Evolutionary conservation across 2,329 filamentous ascomycete species (phyloP).

Genomic region (Aspergillus sp.): DNA sequence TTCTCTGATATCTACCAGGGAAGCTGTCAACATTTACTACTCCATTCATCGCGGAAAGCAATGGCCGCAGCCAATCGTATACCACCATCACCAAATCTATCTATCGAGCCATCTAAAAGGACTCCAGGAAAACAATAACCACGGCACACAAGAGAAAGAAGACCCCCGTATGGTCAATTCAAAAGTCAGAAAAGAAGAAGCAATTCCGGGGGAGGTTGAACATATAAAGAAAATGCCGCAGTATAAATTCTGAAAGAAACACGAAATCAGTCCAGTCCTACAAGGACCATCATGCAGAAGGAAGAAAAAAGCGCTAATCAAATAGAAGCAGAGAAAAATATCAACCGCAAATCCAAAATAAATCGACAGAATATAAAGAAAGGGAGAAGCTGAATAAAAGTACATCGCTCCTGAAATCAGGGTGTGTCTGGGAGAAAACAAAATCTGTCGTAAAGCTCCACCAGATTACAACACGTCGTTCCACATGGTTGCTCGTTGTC

Average conservation of each 20-base stretch:
- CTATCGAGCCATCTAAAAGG: neutral
- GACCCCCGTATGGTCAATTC: neutral
- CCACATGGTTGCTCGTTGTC: constrained; percentile 30
- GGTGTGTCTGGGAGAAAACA: constrained; percentile 6
- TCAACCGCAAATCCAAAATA: neutral
- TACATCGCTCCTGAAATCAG: constrained; percentile 19
- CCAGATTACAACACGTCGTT: constrained; percentile 25
- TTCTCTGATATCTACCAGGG: no score
- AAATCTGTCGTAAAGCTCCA: constrained; percentile 22
- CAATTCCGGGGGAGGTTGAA: neutral
- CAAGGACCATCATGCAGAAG: neutral
- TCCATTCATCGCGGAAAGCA: neutral
- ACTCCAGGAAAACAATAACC: neutral
- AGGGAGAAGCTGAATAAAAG: constrained; percentile 9
- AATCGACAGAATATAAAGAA: neutral
- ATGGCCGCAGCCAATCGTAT: neutral
- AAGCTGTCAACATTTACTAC: no score
- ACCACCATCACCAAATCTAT: neutral
- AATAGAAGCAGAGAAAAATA: neutral
- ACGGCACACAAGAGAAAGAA: neutral
- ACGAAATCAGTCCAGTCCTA: constrained; percentile 5
- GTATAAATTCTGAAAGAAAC: constrained; percentile 11
- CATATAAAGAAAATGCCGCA: neutral
- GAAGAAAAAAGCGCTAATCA: neutral
- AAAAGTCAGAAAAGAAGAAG: neutral